phyloP scores from a whole-genome alignment of 768 basidiomycete genomes.

The Rhodotorula toruloides region DNA sequence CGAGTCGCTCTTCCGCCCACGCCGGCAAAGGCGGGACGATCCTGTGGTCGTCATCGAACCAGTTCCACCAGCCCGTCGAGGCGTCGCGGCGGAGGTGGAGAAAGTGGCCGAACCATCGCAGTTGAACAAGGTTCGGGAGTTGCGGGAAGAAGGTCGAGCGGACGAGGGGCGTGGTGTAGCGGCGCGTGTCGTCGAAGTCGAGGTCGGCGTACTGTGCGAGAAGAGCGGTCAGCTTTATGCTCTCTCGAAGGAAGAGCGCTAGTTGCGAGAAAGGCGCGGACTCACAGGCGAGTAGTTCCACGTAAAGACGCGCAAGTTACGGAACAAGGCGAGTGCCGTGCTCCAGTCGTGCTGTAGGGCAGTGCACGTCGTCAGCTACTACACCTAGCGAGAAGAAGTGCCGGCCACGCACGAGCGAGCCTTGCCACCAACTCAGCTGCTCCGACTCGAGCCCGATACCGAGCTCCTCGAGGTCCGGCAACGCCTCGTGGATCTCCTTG shows the following conservation, averaged over 20 bases:
- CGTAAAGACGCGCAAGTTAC: constrained; percentile 6
- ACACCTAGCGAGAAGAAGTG: neutral
- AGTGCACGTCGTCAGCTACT: neutral
- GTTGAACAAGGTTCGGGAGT: neutral
- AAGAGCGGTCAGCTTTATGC: neutral
- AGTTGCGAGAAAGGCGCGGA: neutral
- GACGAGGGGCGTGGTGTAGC: neutral
- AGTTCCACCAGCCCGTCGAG: neutral
- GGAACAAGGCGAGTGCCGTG: neutral
- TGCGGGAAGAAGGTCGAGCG: neutral
- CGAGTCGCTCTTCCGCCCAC: too few species aligned
- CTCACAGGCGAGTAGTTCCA: constrained; percentile 20
- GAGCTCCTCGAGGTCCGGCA: constrained; percentile 14
- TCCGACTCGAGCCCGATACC: constrained; percentile 8
- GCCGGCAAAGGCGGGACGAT: neutral
- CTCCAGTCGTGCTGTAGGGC: constrained; percentile 1
- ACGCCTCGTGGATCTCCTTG: neutral
- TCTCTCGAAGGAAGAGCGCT: neutral
- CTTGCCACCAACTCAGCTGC: constrained; percentile 11
- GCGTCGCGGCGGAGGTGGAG: neutral
- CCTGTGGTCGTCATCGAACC: neutral
- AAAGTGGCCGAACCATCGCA: constrained; percentile 1
- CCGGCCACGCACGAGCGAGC: neutral
- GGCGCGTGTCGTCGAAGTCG: neutral
- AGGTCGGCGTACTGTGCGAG: constrained; percentile 16